Conservation (phyloP, 805 yeast genomes). For the Saccharomycopsis synnaedendra region DNA sequence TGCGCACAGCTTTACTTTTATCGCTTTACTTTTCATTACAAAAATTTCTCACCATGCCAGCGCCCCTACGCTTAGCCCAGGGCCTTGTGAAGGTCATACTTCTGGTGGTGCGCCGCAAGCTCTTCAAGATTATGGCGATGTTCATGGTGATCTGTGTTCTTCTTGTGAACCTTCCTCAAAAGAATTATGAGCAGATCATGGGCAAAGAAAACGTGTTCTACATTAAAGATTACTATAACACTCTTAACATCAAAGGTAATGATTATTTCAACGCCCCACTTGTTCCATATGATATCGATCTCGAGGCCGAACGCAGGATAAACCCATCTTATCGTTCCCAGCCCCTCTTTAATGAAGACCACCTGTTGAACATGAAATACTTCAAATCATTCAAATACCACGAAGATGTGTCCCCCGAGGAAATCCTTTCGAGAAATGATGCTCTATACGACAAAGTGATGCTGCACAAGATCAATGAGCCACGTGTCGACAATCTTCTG, state of each 20-base stretch:
- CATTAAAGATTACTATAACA: conserved; percentile 10
- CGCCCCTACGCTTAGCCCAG: no score
- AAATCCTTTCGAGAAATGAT: conserved; percentile 24
- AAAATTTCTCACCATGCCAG: no score
- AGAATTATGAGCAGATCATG: conserved; percentile 3
- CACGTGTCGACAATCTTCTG: conserved; percentile 30
- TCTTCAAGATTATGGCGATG: not conserved
- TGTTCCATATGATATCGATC: conserved; percentile 11
- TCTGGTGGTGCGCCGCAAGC: not conserved
- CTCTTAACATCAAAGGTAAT: conserved; percentile 2
- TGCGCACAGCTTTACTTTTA: no score
- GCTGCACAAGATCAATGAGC: conserved; percentile 33
- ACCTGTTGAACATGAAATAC: conserved; percentile 11
- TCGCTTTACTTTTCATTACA: no score
- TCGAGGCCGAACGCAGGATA: conserved; percentile 3
- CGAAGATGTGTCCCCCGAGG: conserved; percentile 12
- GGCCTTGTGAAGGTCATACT: not conserved
- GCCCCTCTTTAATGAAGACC: conserved; percentile 16
- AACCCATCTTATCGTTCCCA: conserved; percentile 10
- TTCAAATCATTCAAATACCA: conserved; percentile 15
- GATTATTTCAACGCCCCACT: conserved; percentile 2
- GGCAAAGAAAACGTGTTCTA: conserved; percentile 12
- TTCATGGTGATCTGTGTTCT: not conserved
- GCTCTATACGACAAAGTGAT: conserved; percentile 28
- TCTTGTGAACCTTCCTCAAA: conserved; percentile 2